phyloP scores from a whole-genome alignment of 2,329 filamentous ascomycete species.

The Dissoconium aciculare region DNA sequence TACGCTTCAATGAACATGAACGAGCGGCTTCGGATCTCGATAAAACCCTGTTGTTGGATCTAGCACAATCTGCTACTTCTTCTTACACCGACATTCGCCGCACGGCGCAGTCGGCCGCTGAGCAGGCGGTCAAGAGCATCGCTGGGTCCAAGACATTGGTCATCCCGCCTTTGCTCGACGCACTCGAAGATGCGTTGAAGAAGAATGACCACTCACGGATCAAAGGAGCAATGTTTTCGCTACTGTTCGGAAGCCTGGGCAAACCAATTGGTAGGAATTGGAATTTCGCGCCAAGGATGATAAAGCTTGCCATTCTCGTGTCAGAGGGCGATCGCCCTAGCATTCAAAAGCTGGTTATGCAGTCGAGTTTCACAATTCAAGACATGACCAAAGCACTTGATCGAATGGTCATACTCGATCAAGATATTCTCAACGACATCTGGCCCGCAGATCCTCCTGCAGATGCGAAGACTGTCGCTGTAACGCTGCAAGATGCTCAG shows the following conservation, averaged over 20 bases:
- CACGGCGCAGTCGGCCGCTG: slow-evolving; percentile 78
- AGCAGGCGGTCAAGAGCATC: slow-evolving; percentile 83
- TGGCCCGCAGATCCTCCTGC: slow-evolving; percentile 37
- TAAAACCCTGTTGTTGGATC: slow-evolving; percentile 66
- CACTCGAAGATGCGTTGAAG: slow-evolving; percentile 63
- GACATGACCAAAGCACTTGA: slow-evolving; percentile 86
- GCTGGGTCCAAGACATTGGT: slow-evolving; percentile 78
- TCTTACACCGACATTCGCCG: slow-evolving; percentile 91
- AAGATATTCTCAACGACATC: slow-evolving; percentile 54
- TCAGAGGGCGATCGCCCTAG: slow-evolving; percentile 85
- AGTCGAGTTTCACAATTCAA: slow-evolving; percentile 69
- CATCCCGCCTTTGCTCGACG: slow-evolving; percentile 70
- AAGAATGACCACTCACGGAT: slow-evolving; percentile 76
- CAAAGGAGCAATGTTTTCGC: slow-evolving; percentile 83
- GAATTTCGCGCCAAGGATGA: slow-evolving; percentile 82
- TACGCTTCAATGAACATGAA: slow-evolving; percentile 83
- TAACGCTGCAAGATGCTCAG: slow-evolving; percentile 40
- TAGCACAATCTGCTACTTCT: slow-evolving; percentile 80
- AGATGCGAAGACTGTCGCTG: slow-evolving; percentile 20
- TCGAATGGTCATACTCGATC: slow-evolving; percentile 67
- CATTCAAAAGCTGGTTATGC: slow-evolving; percentile 74
- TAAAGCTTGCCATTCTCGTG: slow-evolving; percentile 79
- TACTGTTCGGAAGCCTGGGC: slow-evolving; percentile 75
- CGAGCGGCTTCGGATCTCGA: slow-evolving; percentile 83
- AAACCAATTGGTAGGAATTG: slow-evolving; percentile 84